Evolutionary conservation across 2,329 filamentous ascomycete genomes (phyloP).

Genomic region (Hirsutella thompsonii): DNA sequence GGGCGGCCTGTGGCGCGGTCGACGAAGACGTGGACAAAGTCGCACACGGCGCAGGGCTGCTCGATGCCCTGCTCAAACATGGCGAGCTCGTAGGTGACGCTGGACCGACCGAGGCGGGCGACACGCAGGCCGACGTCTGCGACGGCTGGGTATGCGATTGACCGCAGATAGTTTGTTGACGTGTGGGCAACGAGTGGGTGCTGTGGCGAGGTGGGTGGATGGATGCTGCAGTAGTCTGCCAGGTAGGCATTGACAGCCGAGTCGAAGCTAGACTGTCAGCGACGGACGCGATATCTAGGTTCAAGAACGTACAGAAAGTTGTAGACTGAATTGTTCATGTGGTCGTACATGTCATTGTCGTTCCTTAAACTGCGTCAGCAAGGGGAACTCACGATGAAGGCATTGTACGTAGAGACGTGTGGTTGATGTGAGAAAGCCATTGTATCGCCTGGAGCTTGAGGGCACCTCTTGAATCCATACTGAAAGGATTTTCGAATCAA

Average conservation of each 20-base stretch:
- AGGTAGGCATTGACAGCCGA: conserved; percentile 84
- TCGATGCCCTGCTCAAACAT: conserved; percentile 67
- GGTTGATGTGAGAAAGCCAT: too few species aligned
- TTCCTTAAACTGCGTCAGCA: conserved; percentile 40
- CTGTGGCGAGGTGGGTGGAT: conserved; percentile 56
- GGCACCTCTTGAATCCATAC: background rate
- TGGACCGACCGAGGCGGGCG: conserved; percentile 71
- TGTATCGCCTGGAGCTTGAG: too few species aligned
- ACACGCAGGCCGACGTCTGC: conserved; percentile 74
- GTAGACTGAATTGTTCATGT: conserved; percentile 87
- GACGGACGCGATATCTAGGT: background rate
- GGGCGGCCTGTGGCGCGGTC: conserved; percentile 58
- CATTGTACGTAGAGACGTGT: too few species aligned
- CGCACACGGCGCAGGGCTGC: conserved; percentile 69
- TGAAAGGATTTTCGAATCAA: too few species aligned
- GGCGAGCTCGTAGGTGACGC: conserved; percentile 80
- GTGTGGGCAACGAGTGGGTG: conserved; percentile 79
- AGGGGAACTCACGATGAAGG: too few species aligned
- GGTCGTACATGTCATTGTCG: conserved; percentile 91
- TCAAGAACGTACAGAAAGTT: conserved; percentile 48
- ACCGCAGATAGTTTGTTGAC: conserved; percentile 74
- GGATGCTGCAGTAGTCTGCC: conserved; percentile 61
- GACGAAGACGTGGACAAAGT: conserved; percentile 84
- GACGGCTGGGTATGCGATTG: conserved; percentile 68
- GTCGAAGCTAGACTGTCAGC: conserved; percentile 49